Evolutionary conservation across 495 filamentous ascomycete species (phyloP).

Genomic region (Amniculicola lignicola): DNA sequence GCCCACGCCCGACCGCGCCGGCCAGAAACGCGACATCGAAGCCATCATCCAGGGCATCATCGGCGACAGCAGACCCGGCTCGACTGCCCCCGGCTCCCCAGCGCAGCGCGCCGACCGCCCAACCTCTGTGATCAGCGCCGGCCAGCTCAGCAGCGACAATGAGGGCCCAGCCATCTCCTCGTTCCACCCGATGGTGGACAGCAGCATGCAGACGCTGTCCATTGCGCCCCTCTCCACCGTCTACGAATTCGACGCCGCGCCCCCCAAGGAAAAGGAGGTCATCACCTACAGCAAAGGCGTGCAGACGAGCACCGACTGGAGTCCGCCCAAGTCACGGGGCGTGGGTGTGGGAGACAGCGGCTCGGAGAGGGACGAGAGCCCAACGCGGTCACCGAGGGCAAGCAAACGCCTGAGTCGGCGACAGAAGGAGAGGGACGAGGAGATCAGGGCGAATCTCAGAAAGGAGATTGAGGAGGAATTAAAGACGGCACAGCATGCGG

Average conservation of each 20-base stretch:
- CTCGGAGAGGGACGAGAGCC: slow-evolving; percentile 63
- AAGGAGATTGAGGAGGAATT: slow-evolving; percentile 92
- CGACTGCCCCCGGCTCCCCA: slow-evolving; percentile 61
- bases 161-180: slow-evolving; percentile 1
- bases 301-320: slow-evolving; percentile 64
- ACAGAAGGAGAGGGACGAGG: slow-evolving; percentile 77
- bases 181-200: slow-evolving; percentile 13
- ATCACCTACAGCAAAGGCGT: slow-evolving; percentile 95
- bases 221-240: slow-evolving; percentile 66
- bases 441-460: slow-evolving; percentile 77
- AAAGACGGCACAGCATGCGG: slow-evolving; percentile 57
- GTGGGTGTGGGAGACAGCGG: slow-evolving; percentile 48
- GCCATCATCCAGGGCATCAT: slow-evolving; percentile 73
- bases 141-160: slow-evolving; percentile 57
- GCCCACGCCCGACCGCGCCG: slow-evolving; percentile 64
- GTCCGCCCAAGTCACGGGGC: slow-evolving; percentile 33
- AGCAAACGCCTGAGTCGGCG: slow-evolving; percentile 71
- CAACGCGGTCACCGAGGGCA: slow-evolving; percentile 48
- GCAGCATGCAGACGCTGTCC: slow-evolving; percentile 60
- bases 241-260: slow-evolving; percentile 63
- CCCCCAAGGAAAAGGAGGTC: slow-evolving; percentile 65
- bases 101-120: slow-evolving; percentile 67
- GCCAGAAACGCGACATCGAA: slow-evolving; percentile 77
- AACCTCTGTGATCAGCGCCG: slow-evolving; percentile 75
- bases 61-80: slow-evolving; percentile 70